Base-by-base conservation (phyloP, 2,329 filamentous ascomycete species). In the Septoria linicola region DNA sequence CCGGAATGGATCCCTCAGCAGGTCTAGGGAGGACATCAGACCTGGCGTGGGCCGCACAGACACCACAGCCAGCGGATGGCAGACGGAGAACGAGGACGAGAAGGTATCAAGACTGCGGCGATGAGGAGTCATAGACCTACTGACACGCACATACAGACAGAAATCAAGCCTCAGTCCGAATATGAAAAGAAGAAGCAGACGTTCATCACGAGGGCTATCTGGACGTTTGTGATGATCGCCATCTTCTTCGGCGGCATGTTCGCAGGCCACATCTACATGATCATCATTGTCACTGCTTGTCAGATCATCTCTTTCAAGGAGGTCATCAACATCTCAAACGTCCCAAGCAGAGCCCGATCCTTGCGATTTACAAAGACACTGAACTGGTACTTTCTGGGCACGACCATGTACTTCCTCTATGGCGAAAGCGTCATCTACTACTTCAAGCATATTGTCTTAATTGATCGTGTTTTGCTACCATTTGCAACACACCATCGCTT, bases 381-480 rank as follows among this genome's bases (percentile, higher is more conserved):
- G 63, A 97, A 97, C 73, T 99, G 93, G 93, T 99, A 99, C 73
- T 99, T 95, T 77, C 80, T 99, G 47, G 93, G 90, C n/a, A 89
- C 88, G 20, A 96, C 92, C 62, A 97, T 99, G 92, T 99, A 99
- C 78, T 99, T 96, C 64, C 79, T 99, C 43, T 99, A 99, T 69
- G 93, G 93, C 67, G 93, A 99, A 75, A 96, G 89, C 65, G 92
- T 99, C 67, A 96, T 99, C 66, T 99, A 99, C 76, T 99, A 99
- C 75, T 99, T 99, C 76, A 99, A 99, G 80, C 93, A 99, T 70
- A 92, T 99, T 61, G 84, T 99, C 36, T 76, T 99, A 53, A 91
- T 99, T 39, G 93, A 99, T 73, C 89, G 87, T 71, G 88, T 97
- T 39, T 78, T 99, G 55, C 77, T 96, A 51, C 93, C 93, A 7